Evolutionary conservation across 1,284 basidiomycete genomes (phyloP).

Genomic region (Trametes versicolor): DNA sequence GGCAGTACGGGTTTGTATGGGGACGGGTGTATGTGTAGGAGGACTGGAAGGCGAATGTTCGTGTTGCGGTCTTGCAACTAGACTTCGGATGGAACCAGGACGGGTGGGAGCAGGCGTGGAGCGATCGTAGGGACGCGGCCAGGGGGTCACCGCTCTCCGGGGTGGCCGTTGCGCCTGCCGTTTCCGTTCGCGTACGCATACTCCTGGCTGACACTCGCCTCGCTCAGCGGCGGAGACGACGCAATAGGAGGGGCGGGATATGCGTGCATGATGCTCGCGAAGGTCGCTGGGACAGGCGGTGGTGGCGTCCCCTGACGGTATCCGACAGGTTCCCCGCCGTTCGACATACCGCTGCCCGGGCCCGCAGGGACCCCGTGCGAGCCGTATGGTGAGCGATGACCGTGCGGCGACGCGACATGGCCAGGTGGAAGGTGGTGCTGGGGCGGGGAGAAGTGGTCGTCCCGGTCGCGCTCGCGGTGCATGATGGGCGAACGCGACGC

Average conservation of each 20-base stretch:
- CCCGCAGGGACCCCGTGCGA: conserved; percentile 33
- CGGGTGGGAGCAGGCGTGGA: neutral
- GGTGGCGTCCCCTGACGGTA: conserved; percentile 31
- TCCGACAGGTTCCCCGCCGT: conserved; percentile 21
- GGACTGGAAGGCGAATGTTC: neutral
- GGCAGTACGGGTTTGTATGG: neutral
- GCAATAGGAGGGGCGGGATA: conserved; percentile 49
- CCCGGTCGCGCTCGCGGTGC: conserved; percentile 37
- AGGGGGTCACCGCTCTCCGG: conserved; percentile 23
- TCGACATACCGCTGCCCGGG: conserved; percentile 8
- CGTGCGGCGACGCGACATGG: conserved; percentile 31
- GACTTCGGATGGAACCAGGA: neutral
- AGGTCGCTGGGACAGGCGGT: conserved; percentile 52
- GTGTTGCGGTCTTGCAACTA: neutral
- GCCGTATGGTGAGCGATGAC: conserved; percentile 39
- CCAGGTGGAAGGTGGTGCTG: conserved; percentile 29
- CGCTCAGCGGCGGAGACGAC: conserved; percentile 29
- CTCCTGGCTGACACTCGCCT: conserved; percentile 25
- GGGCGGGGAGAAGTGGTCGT: conserved; percentile 35
- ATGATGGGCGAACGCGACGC: conserved; percentile 39
- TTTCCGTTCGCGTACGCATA: conserved; percentile 38
- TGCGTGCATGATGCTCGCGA: conserved; percentile 76
- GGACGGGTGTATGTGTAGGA: neutral
- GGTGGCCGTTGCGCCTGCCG: conserved; percentile 44
- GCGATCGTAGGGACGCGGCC: neutral